Evolutionary conservation across 768 basidiomycete species (phyloP), one percentile per base, ranked within the genome.

Genomic region (Tulasnella sp.): DNA sequence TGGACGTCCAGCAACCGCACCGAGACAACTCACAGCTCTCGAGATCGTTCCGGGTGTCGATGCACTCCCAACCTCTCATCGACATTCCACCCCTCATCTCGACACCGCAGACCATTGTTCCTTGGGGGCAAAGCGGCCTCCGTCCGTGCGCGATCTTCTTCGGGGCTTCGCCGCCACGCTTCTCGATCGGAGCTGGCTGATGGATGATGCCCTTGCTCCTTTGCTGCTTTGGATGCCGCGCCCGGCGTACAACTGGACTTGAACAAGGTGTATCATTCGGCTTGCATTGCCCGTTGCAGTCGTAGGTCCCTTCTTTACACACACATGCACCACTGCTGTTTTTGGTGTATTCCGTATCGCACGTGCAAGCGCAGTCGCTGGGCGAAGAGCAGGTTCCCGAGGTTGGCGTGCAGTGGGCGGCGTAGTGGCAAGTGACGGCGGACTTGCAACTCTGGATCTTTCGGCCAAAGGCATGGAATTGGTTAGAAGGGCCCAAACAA

Each of bases 1-100:
- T 3, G 19, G 36, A 7, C 16, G 19, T 1, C 32, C n/a, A 34
- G 35, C 17, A 63, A 19, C 19, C 19, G 1, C 3, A 26, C 14
- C 40, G 17, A 22, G 16, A 22, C 35, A 9, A 73, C 72, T 44
- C 67, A 73, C 72, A 73, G 67, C 72, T 73, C 67, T 73, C 72
- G 36, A 73, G 72, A 14, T 67, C 59, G 14, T 44, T 40, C n/a
- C 47, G 66, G 11, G 67, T 69, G 64, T 73, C 67, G 26, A 73
- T n/a, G 59, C 72, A 69, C 67, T 69, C 72, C 67, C 67, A 73
- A 1, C 64, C 63, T 59, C 26, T 22, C 52, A 59, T 5, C 52
- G 52, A 59, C 65, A 19, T 67, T n/a, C 22, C 66, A 0, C 72
- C 72, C 32, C 42, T 47, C 26, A 17, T 47, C 32, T 67, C 39